Base-by-base conservation (phyloP, 257 asterid genomes). In the Petrea volubilis region DNA sequence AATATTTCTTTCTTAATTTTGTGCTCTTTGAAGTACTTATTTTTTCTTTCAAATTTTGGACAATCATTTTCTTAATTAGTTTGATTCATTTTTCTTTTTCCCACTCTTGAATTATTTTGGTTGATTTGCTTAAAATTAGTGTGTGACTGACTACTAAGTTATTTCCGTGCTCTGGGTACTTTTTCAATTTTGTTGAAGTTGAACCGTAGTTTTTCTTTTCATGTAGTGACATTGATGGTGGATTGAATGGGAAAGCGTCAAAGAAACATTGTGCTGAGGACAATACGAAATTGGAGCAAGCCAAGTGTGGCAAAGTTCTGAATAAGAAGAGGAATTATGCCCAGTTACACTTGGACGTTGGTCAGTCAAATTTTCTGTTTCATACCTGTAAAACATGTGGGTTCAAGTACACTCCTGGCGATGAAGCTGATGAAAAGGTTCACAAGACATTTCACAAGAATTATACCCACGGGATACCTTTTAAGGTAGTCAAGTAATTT, bases 391-490 rank as follows among this genome's bases (percentile, higher is more conserved):
- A 66, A 24, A 56, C 69, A 5, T 93, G 98, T 70, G 82, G 89
- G 57, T 90, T 90, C 74, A 77, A 74, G 80, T 93, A 84, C 75
- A 80, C 93, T 72, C 71, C 86, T 17, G 97, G 97, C 11, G 88
- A 82, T 58, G 85, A 87, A 80, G 80, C n/a, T 27, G 97, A 93
- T 65, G 97, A 87, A 74, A 82, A 80, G 75, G 78, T 87, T 80
- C 98, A 92, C 86, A 85, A 76, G 76, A 60, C 86, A 17, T 77
- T 92, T 85, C 96, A 93, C 88, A 85, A 79, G 85, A 88, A 83
- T 79, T 87, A 82, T 86, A 88, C 89, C 6, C 83, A 57, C 50
- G 98, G 96, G 29, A 75, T 93, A 58, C 91, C 85, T 58, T 88
- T 86, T 44, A 88, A 84, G 96, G 96, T 93, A 70, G 33, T 55